Evolutionary conservation across 148 eudicot genomes (phyloP), one percentile per base, ranked within the genome.

Genomic region (Heliamphora exappendiculata): DNA sequence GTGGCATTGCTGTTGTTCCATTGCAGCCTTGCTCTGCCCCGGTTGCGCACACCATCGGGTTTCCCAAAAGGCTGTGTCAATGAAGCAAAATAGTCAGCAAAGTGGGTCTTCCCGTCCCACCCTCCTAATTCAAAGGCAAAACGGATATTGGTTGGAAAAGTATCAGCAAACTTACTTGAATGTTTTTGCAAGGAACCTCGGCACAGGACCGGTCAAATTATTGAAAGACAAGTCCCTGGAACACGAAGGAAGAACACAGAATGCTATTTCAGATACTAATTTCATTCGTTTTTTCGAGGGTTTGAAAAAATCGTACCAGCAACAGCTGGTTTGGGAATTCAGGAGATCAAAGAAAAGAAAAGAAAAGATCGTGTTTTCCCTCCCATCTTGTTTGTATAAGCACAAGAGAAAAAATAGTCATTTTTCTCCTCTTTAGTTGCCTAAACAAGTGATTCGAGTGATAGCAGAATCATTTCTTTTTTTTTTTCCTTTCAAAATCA

Each of bases 181-280:
- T 78, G 96, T 89, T 82, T 90, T 95, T 29, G 92, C 90, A 69
- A 76, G 85, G 81, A 92, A 83, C 78, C 86, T 85, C 73, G 98
- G 97, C 24, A 92, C 89, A 70, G 98, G 97, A 72, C 91, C 98
- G 80, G 89, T 95, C 85, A 95, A 82, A 84, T 92, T 87, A 75
- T 95, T 95, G 89, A 84, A 89, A 80, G 97, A 91, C 85, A 95
- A 77, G 83, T 95, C 98, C 84, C 98, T 95, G 75, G 13, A 81
- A 83, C 70, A 82, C 45, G 24, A 62, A n/a, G 22, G 22, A 7
- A 31, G 19, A 51, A 9, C n/a, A n/a, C 50, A 53, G 26, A 60
- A 26, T 68, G 55, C 70, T 24, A 14, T 16, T 62, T 62, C 67
- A 62, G 67, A n/a, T 62, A 62, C 41, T 33, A 33, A 62, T 33